Evolutionary conservation across 352 stramenopile species (phyloP).

Genomic region (Phytophthora hibernalis): DNA sequence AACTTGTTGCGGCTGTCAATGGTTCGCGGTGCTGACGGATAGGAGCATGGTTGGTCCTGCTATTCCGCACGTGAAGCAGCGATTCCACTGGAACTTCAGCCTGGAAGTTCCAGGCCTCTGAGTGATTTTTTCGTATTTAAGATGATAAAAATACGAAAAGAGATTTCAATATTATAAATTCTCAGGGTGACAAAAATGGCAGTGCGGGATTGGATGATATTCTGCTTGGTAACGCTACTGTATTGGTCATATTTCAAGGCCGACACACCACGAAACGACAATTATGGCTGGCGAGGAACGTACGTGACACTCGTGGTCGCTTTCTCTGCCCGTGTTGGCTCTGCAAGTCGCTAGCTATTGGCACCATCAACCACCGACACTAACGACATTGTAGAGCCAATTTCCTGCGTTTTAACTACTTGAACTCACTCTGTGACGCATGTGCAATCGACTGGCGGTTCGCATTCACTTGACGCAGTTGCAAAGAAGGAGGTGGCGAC

Average conservation of each 20-base stretch:
- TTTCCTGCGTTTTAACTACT: not conserved
- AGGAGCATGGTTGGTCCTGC: too few species aligned
- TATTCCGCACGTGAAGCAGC: too few species aligned
- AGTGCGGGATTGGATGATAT: too few species aligned
- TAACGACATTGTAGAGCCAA: constrained; percentile 1
- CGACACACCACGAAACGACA: constrained; percentile 34
- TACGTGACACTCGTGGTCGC: constrained; percentile 24
- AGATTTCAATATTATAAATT: too few species aligned
- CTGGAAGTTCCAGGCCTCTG: too few species aligned
- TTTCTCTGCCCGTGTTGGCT: constrained; percentile 14
- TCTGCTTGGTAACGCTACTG: too few species aligned
- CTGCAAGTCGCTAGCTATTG: not conserved
- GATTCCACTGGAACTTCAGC: too few species aligned
- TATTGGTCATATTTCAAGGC: not conserved
- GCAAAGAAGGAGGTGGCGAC: constrained; percentile 36
- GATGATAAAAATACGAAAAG: too few species aligned
- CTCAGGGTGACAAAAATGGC: too few species aligned
- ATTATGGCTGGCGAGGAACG: constrained; percentile 45
- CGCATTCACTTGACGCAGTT: constrained; percentile 15
- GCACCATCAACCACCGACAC: not conserved
- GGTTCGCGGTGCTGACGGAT: too few species aligned
- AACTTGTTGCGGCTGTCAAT: too few species aligned
- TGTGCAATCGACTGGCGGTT: constrained; percentile 7
- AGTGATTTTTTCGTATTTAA: too few species aligned
- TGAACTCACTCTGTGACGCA: constrained; percentile 19